Conservation (phyloP, 2,329 filamentous ascomycete genomes). For the Aspergillus clavatus region DNA sequence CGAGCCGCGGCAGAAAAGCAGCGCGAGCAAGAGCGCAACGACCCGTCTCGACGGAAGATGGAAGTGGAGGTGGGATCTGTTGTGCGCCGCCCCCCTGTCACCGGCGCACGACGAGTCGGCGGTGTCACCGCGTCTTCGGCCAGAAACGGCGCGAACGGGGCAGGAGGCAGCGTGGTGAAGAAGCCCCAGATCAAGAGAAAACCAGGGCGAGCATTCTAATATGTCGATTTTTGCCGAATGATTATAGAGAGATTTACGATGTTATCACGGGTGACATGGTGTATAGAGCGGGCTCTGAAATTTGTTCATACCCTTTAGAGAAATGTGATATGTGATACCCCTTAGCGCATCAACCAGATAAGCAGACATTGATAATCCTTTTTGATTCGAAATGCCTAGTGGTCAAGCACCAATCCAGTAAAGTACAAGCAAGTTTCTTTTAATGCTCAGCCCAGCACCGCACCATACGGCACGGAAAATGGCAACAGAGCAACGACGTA, state of each 20-base stretch:
- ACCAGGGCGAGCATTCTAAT: slow-evolving; percentile 33
- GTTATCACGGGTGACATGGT: no score
- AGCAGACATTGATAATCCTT: background rate
- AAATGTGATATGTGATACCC: background rate
- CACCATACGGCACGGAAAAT: no score
- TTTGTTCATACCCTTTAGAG: background rate
- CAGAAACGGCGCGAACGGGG: slow-evolving; percentile 18
- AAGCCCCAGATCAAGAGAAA: slow-evolving; percentile 33
- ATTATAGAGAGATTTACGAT: slow-evolving; percentile 8
- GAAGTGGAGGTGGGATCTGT: slow-evolving; percentile 36
- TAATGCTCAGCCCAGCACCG: no score
- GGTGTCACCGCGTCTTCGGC: slow-evolving; percentile 26
- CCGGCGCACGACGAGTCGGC: slow-evolving; percentile 23
- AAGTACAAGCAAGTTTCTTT: no score
- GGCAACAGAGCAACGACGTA: no score
- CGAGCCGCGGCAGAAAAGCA: slow-evolving; percentile 40
- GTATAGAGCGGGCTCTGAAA: slow-evolving; percentile 1
- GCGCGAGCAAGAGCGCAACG: slow-evolving; percentile 35
- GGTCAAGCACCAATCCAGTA: no score
- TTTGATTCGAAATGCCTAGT: background rate
- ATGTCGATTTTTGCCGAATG: slow-evolving; percentile 3
- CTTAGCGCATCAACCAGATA: background rate
- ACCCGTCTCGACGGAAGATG: slow-evolving; percentile 29
- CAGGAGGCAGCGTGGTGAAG: slow-evolving; percentile 36
- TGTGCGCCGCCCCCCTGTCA: slow-evolving; percentile 32